phyloP scores from a whole-genome alignment of 139 green algal genomes.

The Micractinium sp. region DNA sequence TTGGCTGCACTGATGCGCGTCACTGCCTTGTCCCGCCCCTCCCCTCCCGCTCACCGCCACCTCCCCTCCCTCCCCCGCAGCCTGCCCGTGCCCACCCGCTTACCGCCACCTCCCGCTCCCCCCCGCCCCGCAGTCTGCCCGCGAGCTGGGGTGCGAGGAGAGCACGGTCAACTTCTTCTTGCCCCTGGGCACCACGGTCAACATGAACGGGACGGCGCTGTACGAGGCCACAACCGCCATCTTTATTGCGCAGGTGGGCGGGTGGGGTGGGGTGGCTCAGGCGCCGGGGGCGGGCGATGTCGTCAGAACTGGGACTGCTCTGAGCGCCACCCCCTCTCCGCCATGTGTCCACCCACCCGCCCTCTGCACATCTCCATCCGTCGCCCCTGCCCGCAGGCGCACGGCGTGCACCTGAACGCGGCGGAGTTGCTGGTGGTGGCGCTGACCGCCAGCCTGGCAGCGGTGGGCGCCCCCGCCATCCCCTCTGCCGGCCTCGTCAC shows the following conservation, averaged over 20 bases:
- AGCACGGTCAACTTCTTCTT: slow-evolving; percentile 63
- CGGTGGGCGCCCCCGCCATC: slow-evolving; percentile 68
- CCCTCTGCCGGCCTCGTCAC: slow-evolving; percentile 67
- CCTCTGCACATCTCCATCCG: too few species aligned
- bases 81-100: slow-evolving; percentile 29
- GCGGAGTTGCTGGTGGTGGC: slow-evolving; percentile 53
- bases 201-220: slow-evolving; percentile 73
- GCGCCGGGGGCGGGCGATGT: background rate
- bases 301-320: too few species aligned
- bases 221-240: slow-evolving; percentile 72
- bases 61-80: slow-evolving; percentile 9
- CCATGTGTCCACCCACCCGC: too few species aligned
- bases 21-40: too few species aligned
- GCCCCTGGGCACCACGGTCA: slow-evolving; percentile 62
- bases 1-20: too few species aligned
- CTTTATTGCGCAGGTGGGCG: slow-evolving; percentile 67
- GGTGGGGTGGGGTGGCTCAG: background rate
- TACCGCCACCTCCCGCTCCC: slow-evolving; percentile 7
- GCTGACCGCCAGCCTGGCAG: slow-evolving; percentile 61
- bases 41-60: slow-evolving; percentile 14
- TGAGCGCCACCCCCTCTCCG: too few species aligned
- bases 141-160: slow-evolving; percentile 41
- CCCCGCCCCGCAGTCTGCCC: slow-evolving; percentile 43
- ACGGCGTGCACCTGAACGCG: slow-evolving; percentile 51
- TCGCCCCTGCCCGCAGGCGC: slow-evolving; percentile 39